Percentiles rank a stretch among this genome's conserved stretches.
Conservation (phyloP, 352 stramenopile species). For the Phytophthora idaei region DNA sequence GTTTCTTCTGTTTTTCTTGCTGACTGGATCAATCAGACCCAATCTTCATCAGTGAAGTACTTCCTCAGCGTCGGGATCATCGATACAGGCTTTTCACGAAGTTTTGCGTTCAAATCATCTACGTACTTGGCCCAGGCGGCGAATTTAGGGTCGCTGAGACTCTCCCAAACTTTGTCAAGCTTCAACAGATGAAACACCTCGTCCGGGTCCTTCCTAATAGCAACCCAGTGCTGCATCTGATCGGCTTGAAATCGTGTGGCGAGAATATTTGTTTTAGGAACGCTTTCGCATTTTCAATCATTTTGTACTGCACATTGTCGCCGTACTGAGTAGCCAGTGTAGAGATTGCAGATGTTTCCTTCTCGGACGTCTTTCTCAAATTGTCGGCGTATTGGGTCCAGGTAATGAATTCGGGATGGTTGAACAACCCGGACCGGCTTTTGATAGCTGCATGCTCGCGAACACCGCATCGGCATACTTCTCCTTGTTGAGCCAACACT, state of each 20-base stretch:
- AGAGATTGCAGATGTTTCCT: not conserved
- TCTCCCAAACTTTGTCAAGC: not conserved
- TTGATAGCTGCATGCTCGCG: too few relatives aligned
- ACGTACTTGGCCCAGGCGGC: not conserved
- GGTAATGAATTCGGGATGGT: not conserved
- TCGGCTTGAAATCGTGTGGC: not conserved
- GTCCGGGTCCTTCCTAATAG: not conserved
- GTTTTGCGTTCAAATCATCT: not conserved
- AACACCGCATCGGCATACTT: too few relatives aligned
- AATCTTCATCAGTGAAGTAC: not conserved
- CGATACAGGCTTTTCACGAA: not conserved
- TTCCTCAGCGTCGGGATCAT: not conserved
- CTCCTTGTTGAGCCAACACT: too few relatives aligned
- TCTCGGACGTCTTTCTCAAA: not conserved
- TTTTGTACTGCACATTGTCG: not conserved
- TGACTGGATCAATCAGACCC: not conserved
- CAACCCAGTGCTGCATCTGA: not conserved
- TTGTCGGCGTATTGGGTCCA: not conserved
- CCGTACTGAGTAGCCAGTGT: not conserved
- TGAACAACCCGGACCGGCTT: too few relatives aligned
- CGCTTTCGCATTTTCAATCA: not conserved
- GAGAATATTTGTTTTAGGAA: not conserved
- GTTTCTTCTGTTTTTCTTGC: not conserved
- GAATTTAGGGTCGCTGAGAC: not conserved
- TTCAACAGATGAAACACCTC: not conserved